Conservation (phyloP, 768 basidiomycete species). For the Trametes elegans region DNA sequence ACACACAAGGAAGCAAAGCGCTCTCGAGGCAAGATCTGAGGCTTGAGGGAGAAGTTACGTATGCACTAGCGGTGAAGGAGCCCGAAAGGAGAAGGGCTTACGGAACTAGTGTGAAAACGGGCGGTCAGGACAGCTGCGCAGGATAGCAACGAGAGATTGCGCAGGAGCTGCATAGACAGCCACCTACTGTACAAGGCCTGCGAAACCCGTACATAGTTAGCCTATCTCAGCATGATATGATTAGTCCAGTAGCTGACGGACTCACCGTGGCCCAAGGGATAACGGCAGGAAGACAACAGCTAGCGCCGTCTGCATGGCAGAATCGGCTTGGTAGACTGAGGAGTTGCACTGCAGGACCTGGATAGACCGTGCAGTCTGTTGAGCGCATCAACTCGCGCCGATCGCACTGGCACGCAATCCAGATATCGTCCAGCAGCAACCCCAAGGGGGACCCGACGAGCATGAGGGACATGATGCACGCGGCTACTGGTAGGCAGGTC, state of each 20-base stretch:
- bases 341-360: no score
- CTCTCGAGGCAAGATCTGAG: constrained; percentile 1
- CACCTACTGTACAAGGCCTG: constrained; percentile 1
- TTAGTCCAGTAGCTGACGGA: neutral
- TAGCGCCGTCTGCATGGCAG: no score
- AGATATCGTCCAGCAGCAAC: neutral
- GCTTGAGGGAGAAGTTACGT: constrained; percentile 1
- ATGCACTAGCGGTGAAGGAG: neutral
- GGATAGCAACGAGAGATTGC: neutral
- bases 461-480: constrained; percentile 14
- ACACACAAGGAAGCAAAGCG: neutral
- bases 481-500: constrained; percentile 9
- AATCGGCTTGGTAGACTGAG: no score
- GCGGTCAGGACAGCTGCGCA: constrained; percentile 2
- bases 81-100: constrained; percentile 2
- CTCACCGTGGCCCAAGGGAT: no score
- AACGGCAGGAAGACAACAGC: no score
- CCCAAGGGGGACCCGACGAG: neutral
- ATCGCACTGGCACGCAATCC: no score
- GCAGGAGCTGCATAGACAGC: neutral
- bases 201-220: constrained; percentile 6
- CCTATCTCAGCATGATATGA: neutral
- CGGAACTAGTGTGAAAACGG: constrained; percentile 1
- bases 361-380: no score
- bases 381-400: no score